Conservation (phyloP, 164 flowering plant genomes). For the Kingdonia uniflora region DNA sequence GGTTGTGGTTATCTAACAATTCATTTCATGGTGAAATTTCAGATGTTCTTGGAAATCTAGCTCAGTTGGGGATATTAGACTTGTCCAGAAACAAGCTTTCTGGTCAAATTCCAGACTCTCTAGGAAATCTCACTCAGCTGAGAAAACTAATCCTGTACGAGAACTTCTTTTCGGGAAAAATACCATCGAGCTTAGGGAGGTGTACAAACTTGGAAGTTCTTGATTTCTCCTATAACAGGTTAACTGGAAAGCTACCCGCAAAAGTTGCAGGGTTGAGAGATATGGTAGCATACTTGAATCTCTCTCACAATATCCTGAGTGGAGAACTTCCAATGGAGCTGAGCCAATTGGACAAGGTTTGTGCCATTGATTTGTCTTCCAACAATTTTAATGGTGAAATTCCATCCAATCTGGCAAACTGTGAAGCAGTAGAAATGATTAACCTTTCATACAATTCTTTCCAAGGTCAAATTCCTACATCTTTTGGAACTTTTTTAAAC, state of each 20-base stretch:
- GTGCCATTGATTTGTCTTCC: slow-evolving; percentile 42
- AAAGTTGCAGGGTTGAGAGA: slow-evolving; percentile 24
- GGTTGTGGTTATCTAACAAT: slow-evolving; percentile 40
- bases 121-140: slow-evolving; percentile 29
- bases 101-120: slow-evolving; percentile 33
- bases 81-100: slow-evolving; percentile 35
- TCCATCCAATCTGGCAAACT: slow-evolving; percentile 32
- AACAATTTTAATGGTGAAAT: slow-evolving; percentile 39
- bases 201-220: slow-evolving; percentile 32
- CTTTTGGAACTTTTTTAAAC: slow-evolving; percentile 31
- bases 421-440: slow-evolving; percentile 23
- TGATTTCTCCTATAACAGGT: slow-evolving; percentile 44
- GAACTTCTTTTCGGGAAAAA: slow-evolving; percentile 39
- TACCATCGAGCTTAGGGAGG: slow-evolving; percentile 35
- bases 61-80: slow-evolving; percentile 37
- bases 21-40: slow-evolving; percentile 29
- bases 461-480: slow-evolving; percentile 37
- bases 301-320: slow-evolving; percentile 42
- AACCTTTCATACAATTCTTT: slow-evolving; percentile 40
- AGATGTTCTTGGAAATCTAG: slow-evolving; percentile 18
- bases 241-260: slow-evolving; percentile 38
- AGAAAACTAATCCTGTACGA: slow-evolving; percentile 32
- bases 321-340: slow-evolving; percentile 46
- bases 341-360: slow-evolving; percentile 33
- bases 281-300: slow-evolving; percentile 35